These are phyloP conservation scores for Ganoderma sinense DNA, from an alignment of 1,284 basidiomycete species.

Conservation along the genomic window DNA sequence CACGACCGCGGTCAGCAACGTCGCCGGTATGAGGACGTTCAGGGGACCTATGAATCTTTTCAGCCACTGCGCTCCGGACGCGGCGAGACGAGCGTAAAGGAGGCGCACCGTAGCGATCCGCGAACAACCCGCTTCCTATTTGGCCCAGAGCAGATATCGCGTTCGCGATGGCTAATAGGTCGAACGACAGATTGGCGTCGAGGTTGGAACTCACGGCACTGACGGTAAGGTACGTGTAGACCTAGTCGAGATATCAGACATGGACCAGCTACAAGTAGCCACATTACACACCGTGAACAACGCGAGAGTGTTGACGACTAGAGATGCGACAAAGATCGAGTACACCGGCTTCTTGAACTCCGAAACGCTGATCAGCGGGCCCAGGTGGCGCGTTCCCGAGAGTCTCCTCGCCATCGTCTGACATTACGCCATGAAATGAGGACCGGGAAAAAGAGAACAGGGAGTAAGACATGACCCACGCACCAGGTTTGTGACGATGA, in stretches of 20 bases:
- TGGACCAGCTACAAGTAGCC: not conserved
- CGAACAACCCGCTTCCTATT: slow-evolving; percentile 44
- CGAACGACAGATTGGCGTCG: slow-evolving; percentile 45
- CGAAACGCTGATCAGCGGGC: not conserved
- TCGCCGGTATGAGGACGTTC: slow-evolving; percentile 62
- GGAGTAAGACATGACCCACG: not conserved
- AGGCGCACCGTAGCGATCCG: slow-evolving; percentile 45
- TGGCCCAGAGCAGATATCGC: slow-evolving; percentile 50
- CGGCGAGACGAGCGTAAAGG: not conserved
- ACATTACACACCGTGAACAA: not conserved
- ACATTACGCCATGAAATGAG: not conserved
- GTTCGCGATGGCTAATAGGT: slow-evolving; percentile 54
- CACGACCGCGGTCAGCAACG: slow-evolving; percentile 51
- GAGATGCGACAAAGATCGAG: not conserved
- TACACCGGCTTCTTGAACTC: not conserved
- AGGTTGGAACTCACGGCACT: slow-evolving; percentile 38
- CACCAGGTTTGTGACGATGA: slow-evolving; percentile 52
- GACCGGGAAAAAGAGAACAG: not conserved
- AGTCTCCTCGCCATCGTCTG: not conserved
- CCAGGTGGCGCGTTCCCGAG: not conserved
- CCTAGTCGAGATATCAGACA: not conserved
- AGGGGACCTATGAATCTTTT: slow-evolving; percentile 48
- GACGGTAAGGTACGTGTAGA: not conserved
- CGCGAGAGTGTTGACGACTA: not conserved
- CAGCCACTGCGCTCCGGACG: too few species aligned